A percentile compares a stretch with the other conserved stretches of the same genome.
These are phyloP conservation scores for Drechslerella stenobrocha DNA, from an alignment of 2,329 filamentous ascomycete species.

Conservation along the genomic window DNA sequence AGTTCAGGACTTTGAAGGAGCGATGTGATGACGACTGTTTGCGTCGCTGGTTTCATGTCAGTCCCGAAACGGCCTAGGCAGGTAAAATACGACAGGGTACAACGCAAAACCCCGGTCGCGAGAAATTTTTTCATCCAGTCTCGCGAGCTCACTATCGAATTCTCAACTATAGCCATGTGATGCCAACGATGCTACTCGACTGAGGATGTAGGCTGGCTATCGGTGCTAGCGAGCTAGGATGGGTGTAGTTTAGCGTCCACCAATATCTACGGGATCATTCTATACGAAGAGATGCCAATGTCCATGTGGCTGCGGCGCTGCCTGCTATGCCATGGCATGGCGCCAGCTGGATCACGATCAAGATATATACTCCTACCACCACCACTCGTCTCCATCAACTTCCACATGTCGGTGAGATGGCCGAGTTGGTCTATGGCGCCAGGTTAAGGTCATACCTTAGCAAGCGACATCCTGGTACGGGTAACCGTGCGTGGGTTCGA, in stretches of 20 bases:
- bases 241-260: too few relatives aligned
- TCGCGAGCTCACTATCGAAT: too few relatives aligned
- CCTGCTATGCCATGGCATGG: too few relatives aligned
- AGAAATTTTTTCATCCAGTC: constrained; percentile 27
- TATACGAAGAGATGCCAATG: too few relatives aligned
- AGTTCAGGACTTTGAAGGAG: constrained; percentile 6
- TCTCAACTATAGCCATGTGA: too few relatives aligned
- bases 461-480: constrained; percentile 48
- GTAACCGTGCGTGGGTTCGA: constrained; percentile 49
- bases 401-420: constrained; percentile 47
- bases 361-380: constrained; percentile 17
- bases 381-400: constrained; percentile 19
- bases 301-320: too few relatives aligned
- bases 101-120: constrained; percentile 36
- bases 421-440: constrained; percentile 49
- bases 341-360: too few relatives aligned
- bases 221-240: too few relatives aligned
- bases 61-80: constrained; percentile 21
- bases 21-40: constrained; percentile 36
- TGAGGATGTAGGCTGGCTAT: not conserved
- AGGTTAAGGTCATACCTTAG: constrained; percentile 49
- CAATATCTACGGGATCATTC: too few relatives aligned
- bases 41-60: constrained; percentile 35
- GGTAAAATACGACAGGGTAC: constrained; percentile 45
- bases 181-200: not conserved